Base-by-base conservation (phyloP, 75 land plant genomes). In the Pinus albicaulis region DNA sequence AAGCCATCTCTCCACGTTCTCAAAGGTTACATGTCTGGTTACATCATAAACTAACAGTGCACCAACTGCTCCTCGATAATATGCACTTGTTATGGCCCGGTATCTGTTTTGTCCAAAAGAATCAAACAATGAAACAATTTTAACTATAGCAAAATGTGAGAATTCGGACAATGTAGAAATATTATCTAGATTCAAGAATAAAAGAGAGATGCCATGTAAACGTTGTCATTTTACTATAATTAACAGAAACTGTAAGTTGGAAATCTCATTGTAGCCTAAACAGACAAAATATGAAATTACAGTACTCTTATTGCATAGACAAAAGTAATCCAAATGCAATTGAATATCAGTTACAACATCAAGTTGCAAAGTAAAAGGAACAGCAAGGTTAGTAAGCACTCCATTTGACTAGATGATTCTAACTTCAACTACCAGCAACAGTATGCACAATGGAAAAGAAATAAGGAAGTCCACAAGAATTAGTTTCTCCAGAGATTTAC, bases 11-110 rank as follows among this genome's bases (percentile, higher is more conserved):
- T 90, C 92, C 31, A 91, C 90, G 74, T 91, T 91, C 78, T 91
- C 94, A 77, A 90, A 92, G 22, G 92, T 92, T 1, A 90, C 86
- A 66, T 87, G 92, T 28, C 89, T 86, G 10, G 94, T 92, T 13
- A 90, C 86, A 74, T 90, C 94, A 70, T 87, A 92, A 44, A 92
- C 94, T 11, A 92, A 78, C 13, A 92, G 74, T 48, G 94, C 94
- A 28, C 94, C 94, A 28, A 85, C 90, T 25, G 92, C 92, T 57
- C 94, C 94, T 62, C 94, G 83, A 73, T 92, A 92, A 72, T 92
- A 92, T n/a, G 94, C 92, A 83, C 92, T 92, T 56, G 93, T 91
- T 75, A 91, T 91, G 12, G 92, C 93, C 24, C 93, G 83, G 66
- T 91, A 91, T 61, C 93, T 89, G 57, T 68, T 41, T 36, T 44